phyloP scores from a whole-genome alignment of 1,139 yeast genomes.

The Candida labiduridarum region DNA sequence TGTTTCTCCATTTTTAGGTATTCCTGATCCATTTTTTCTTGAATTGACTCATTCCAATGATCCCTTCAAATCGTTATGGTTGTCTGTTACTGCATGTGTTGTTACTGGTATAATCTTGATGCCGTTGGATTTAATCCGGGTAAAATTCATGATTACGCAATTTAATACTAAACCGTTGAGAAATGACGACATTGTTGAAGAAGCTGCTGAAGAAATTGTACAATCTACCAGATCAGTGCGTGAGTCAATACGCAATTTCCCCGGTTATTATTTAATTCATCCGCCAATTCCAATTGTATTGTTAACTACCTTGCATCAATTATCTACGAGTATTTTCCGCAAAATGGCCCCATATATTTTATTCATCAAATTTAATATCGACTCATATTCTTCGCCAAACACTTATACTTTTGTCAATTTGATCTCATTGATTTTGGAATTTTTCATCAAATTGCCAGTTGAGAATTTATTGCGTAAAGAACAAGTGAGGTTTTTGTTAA shows the following conservation, averaged over 20 bases:
- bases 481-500: constrained; percentile 66
- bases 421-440: constrained; percentile 61
- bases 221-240: constrained; percentile 38
- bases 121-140: constrained; percentile 81
- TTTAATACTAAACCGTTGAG: constrained; percentile 23
- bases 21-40: constrained; percentile 90
- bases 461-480: constrained; percentile 86
- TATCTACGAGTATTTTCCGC: constrained; percentile 62
- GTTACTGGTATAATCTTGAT: constrained; percentile 75
- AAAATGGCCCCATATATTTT: constrained; percentile 75
- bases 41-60: constrained; percentile 83
- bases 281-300: constrained; percentile 59
- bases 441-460: constrained; percentile 78
- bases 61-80: constrained; percentile 64
- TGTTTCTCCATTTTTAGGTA: constrained; percentile 74
- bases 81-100: constrained; percentile 73
- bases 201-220: constrained; percentile 10
- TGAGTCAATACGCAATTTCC: constrained; percentile 41
- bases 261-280: constrained; percentile 44
- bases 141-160: constrained; percentile 72
- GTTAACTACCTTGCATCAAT: constrained; percentile 61
- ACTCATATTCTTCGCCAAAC: constrained; percentile 65
- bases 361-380: constrained; percentile 67
- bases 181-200: constrained; percentile 9
- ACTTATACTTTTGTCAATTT: constrained; percentile 57